Evolutionary conservation across 2,329 filamentous ascomycete species (phyloP).

Genomic region (Colletotrichum sp.): DNA sequence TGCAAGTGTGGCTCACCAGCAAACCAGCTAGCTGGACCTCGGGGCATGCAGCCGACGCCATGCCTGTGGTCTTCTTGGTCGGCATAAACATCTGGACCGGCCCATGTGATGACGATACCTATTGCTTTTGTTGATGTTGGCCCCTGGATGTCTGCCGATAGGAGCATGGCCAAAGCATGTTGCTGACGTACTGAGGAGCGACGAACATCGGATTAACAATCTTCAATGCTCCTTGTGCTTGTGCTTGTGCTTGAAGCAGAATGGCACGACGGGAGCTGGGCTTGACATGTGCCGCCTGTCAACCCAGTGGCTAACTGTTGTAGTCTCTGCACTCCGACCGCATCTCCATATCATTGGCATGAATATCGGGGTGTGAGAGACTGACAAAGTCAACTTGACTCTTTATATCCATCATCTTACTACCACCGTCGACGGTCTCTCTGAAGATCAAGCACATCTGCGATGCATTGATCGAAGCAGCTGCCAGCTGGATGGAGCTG

Average conservation of each 20-base stretch:
- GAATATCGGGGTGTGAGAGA: too few relatives aligned
- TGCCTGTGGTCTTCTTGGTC: neutral
- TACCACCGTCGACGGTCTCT: neutral
- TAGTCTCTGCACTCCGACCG: neutral
- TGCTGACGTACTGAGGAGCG: neutral
- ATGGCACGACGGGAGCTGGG: neutral
- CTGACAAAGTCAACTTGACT: neutral
- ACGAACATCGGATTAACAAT: neutral
- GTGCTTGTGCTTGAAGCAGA: neutral
- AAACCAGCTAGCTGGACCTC: neutral
- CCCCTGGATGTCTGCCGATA: neutral
- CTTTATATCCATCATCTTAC: neutral
- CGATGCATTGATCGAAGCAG: neutral
- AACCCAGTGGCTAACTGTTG: neutral
- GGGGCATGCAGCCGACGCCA: neutral
- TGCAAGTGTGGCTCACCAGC: constrained; percentile 12
- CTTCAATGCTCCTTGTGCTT: neutral
- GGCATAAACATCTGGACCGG: neutral
- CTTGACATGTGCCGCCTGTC: neutral
- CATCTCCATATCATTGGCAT: neutral
- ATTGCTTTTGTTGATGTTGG: neutral
- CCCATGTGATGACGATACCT: constrained; percentile 8
- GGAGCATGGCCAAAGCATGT: neutral
- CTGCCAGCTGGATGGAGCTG: neutral
- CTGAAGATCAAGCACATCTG: neutral